Base-by-base conservation (phyloP, 805 yeast species). In the Hanseniaspora clermontiae region DNA sequence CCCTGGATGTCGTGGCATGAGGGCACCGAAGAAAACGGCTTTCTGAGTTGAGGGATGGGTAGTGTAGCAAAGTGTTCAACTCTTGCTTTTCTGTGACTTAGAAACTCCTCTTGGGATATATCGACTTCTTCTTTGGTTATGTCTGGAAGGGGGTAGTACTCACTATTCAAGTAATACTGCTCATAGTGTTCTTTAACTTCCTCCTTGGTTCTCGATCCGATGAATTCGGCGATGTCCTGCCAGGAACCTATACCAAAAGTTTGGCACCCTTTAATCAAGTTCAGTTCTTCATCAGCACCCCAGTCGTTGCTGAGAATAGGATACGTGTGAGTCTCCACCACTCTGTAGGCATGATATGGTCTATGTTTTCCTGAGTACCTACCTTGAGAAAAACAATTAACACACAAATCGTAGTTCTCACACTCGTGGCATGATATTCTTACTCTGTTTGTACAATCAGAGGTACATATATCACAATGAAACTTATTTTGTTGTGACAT, bases 261-360 rank as follows among this genome's bases (percentile, higher is more conserved):
- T 68, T 93, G 96, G 46, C 95, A 83, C 9, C 97, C 97, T 68
- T 89, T 95, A 14, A 95, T 78, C 58, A 93, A 72, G 36, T 87
- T 74, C 57, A 90, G 66, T 69, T 93, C 99, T 68, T 93, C 99
- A 71, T 93, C 98, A 1, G 98, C 98, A 39, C 98, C 99, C 97
- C 98, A 93, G 57, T 84, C 90, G 57, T 77, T 79, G 53, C 81
- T 85, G 62, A 95, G 83, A 10, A 95, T 86, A 0, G 99, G 98
- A 65, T 87, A 91, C 2, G 95, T 85, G 65, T 91, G 91, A 63
- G 95, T 96, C 68, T 93, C 98, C 31, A 91, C 82, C 15, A 93
- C 86, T 64, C 81, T 79, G 68, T 93, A 93, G 65, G 87, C 95
- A 68, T 93, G 99, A 77, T 81, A 87, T 11, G 98, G 97, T 68